Evolutionary conservation across 2,329 filamentous ascomycete genomes (phyloP), one percentile per base, ranked within the genome.

Genomic region (Scopulariopsis brevicaulis): DNA sequence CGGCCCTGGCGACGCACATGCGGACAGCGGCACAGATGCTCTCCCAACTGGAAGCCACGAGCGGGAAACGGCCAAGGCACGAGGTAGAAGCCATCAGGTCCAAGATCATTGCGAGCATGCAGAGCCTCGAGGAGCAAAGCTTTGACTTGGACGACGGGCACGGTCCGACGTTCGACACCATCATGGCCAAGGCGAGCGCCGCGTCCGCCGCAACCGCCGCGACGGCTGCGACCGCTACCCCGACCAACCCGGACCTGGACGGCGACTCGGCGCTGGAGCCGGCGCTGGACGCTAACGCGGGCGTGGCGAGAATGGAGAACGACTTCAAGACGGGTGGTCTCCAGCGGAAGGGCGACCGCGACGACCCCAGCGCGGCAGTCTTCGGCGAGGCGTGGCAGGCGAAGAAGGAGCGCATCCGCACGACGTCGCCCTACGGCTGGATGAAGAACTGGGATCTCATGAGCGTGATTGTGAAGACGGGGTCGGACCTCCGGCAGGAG

Each of bases 361-460:
- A 94, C 66, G 89, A 94, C 67, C 89, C 89, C 50, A 92, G 88
- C 65, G 89, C 89, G 40, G 89, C 89, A 11, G 90, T 90, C 5
- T 93, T 94, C 70, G 89, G 90, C 59, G 89, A 94, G 71, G 89
- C 89, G 22, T 94, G 89, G 89, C 83, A 87, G 64, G 80, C 85
- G 58, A 94, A 94, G 71, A 89, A 87, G 65, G 89, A 93, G 70
- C 86, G 89, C 22, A 90, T 94, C 67, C 81, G 89, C 61, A 87
- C 88, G 64, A 88, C 88, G 1, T 93, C 89, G 0, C 89, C 89
- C 0, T 94, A 92, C 67, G 89, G 89, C 11, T 90, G 87, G 83
- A 90, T 91, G 85, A 89, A 89, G 73, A 93, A 91, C 67, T 94
- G 89, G 89, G 89, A 94, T 66, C 78, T 94, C 25, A 78, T 94